Evolutionary conservation across 805 yeast species (phyloP).

Genomic region (Maudiozyma pseudohumilis): DNA sequence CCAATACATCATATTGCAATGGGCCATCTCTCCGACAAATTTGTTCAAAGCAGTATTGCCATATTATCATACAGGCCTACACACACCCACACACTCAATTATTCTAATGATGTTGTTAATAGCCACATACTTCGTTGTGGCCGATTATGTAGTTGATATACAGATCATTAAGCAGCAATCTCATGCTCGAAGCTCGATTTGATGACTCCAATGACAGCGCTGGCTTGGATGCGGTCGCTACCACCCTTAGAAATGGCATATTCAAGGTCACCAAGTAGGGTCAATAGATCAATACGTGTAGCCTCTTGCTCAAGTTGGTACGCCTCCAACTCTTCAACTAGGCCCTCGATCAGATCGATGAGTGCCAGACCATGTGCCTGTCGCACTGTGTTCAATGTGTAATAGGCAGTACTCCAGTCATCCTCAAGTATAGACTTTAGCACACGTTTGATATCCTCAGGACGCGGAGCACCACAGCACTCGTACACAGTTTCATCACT

Average conservation of each 20-base stretch:
- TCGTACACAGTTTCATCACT: slow-evolving; percentile 74
- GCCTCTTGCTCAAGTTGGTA: slow-evolving; percentile 48
- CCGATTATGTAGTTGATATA: too few species aligned
- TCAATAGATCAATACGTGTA: slow-evolving; percentile 55
- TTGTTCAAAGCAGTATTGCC: too few species aligned
- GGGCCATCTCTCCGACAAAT: too few species aligned
- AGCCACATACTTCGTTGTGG: too few species aligned
- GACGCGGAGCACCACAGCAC: slow-evolving; percentile 93
- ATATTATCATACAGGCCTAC: too few species aligned
- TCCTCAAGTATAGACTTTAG: slow-evolving; percentile 72
- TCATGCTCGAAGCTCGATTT: slow-evolving; percentile 40
- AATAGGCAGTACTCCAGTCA: slow-evolving; percentile 74
- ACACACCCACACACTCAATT: too few species aligned
- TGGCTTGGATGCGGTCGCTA: slow-evolving; percentile 76
- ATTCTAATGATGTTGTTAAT: too few species aligned
- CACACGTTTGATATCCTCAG: slow-evolving; percentile 67
- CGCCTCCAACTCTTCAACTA: slow-evolving; percentile 58
- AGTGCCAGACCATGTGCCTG: slow-evolving; percentile 76
- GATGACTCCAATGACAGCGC: slow-evolving; percentile 82
- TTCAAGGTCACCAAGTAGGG: slow-evolving; percentile 78
- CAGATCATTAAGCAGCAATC: too few species aligned
- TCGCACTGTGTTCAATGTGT: slow-evolving; percentile 57
- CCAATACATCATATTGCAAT: too few species aligned
- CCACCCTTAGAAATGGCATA: slow-evolving; percentile 90
- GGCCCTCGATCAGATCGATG: slow-evolving; percentile 71